Conservation (phyloP, 2,329 filamentous ascomycete genomes). For the Gaeumannomyces tritici region DNA sequence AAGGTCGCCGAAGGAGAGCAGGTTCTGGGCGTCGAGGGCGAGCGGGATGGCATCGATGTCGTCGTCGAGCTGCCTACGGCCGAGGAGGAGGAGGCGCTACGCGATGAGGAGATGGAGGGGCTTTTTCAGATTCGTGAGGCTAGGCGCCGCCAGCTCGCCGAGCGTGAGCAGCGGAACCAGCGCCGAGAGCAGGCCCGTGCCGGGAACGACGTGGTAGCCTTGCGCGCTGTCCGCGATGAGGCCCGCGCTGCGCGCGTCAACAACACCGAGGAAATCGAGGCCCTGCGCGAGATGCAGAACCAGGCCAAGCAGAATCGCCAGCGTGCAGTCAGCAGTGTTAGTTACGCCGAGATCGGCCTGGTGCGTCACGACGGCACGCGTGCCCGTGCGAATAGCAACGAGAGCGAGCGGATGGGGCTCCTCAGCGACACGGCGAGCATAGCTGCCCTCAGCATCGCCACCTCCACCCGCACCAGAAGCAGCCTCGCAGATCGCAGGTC, state of each 20-base stretch:
- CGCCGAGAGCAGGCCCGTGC: slow-evolving; percentile 62
- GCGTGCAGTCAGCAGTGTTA: slow-evolving; percentile 63
- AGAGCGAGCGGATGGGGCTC: slow-evolving; percentile 63
- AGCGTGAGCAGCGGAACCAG: slow-evolving; percentile 66
- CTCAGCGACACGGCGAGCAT: slow-evolving; percentile 65
- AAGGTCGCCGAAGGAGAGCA: slow-evolving; percentile 67
- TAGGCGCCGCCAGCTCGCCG: slow-evolving; percentile 63
- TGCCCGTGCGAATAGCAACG: slow-evolving; percentile 61
- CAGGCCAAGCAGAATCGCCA: slow-evolving; percentile 50
- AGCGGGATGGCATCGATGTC: slow-evolving; percentile 82
- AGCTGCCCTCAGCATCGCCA: slow-evolving; percentile 15
- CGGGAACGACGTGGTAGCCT: slow-evolving; percentile 57
- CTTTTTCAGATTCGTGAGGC: slow-evolving; percentile 81
- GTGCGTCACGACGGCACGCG: slow-evolving; percentile 70
- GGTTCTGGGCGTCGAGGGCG: slow-evolving; percentile 79
- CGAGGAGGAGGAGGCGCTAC: slow-evolving; percentile 67
- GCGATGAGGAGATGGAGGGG: slow-evolving; percentile 87
- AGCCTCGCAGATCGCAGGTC: slow-evolving; percentile 11
- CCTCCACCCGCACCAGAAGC: slow-evolving; percentile 22
- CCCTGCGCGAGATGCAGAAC: slow-evolving; percentile 45
- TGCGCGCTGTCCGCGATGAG: slow-evolving; percentile 56
- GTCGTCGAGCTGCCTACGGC: slow-evolving; percentile 77
- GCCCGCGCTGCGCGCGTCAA: slow-evolving; percentile 35
- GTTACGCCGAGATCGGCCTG: slow-evolving; percentile 67
- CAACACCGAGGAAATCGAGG: slow-evolving; percentile 47